Percentiles rank a stretch among this genome's conserved stretches.
These are phyloP conservation scores for Wickerhamomyces sydowiorum DNA, from an alignment of 805 yeast species.

Conservation along the genomic window DNA sequence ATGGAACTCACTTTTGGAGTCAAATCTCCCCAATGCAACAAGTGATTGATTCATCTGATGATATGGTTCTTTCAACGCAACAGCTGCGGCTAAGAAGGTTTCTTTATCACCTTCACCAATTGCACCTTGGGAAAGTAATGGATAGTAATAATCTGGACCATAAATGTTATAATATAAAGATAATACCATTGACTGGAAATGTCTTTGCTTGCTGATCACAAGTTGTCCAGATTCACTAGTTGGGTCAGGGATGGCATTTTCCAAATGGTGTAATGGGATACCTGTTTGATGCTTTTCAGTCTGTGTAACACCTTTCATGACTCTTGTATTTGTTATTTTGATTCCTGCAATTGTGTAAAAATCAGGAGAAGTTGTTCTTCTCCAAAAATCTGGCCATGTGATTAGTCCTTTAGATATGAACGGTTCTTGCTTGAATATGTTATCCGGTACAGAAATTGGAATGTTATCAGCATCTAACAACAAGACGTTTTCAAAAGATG, in stretches of 20 bases:
- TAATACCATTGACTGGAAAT: constrained; percentile 51
- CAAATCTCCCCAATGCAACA: constrained; percentile 34
- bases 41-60: constrained; percentile 41
- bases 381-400: constrained; percentile 85
- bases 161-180: constrained; percentile 57
- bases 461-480: constrained; percentile 73
- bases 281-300: constrained; percentile 10
- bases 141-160: constrained; percentile 64
- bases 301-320: constrained; percentile 26
- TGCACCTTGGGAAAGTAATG: constrained; percentile 61
- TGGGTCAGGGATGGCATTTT: constrained; percentile 58
- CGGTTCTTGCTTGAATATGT: constrained; percentile 47
- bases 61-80: constrained; percentile 37
- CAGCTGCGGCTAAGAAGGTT: constrained; percentile 62
- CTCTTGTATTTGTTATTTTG: constrained; percentile 22
- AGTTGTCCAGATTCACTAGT: constrained; percentile 67
- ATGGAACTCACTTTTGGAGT: constrained; percentile 28
- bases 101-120: constrained; percentile 80
- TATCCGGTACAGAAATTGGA: constrained; percentile 56
- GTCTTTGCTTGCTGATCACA: constrained; percentile 50
- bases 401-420: constrained; percentile 43
- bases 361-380: constrained; percentile 65
- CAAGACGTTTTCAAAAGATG: constrained; percentile 67
- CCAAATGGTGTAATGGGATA: constrained; percentile 50
- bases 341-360: constrained; percentile 62